Percentiles rank a stretch among this genome's conserved stretches.
These are phyloP conservation scores for Amorphotheca resinae DNA, from an alignment of 495 filamentous ascomycete genomes.

Conservation along the genomic window DNA sequence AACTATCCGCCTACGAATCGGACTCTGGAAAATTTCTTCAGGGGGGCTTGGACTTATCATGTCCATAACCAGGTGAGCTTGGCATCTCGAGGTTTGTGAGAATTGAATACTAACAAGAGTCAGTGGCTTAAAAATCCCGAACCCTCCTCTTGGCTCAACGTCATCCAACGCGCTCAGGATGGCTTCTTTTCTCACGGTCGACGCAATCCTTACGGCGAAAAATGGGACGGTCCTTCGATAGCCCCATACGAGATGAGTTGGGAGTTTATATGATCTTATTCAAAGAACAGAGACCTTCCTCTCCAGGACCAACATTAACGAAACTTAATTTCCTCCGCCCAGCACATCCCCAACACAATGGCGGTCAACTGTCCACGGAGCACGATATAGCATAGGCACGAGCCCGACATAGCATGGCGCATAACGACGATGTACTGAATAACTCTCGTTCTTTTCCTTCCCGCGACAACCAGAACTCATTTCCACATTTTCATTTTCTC, in stretches of 20 bases:
- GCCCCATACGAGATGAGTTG: conserved; percentile 14
- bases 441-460: too few relatives aligned
- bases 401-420: too few relatives aligned
- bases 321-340: too few relatives aligned
- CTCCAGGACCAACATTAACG: too few relatives aligned
- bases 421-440: too few relatives aligned
- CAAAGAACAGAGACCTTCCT: too few relatives aligned
- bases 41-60: conserved; percentile 44
- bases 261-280: conserved; percentile 18
- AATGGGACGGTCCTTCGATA: conserved; percentile 33
- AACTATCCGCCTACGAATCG: conserved; percentile 41
- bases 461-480: too few relatives aligned
- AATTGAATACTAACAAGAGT: not conserved
- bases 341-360: too few relatives aligned
- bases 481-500: too few relatives aligned
- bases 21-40: conserved; percentile 42
- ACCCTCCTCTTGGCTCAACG: conserved; percentile 44
- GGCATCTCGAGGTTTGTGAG: not conserved
- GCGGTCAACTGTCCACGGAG: too few relatives aligned
- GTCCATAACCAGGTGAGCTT: conserved; percentile 42
- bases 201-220: conserved; percentile 40
- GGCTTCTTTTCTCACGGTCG: conserved; percentile 35
- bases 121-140: conserved; percentile 25
- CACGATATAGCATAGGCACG: too few relatives aligned
- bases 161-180: conserved; percentile 42